Evolutionary conservation across 306 rosid species (phyloP).

Genomic region (Vigna angularis): DNA sequence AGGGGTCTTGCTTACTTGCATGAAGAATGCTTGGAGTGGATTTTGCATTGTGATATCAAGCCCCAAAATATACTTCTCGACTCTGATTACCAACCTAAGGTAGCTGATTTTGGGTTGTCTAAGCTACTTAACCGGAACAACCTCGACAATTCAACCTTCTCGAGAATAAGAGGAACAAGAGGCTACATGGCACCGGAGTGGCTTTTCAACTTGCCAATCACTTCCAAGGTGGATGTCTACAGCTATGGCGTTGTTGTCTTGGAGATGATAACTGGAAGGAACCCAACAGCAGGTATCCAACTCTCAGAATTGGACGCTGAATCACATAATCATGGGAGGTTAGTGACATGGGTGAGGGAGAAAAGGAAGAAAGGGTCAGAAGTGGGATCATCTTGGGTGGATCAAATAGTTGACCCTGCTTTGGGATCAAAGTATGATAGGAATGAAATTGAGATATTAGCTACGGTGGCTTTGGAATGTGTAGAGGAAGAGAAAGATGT

Average conservation of each 20-base stretch:
- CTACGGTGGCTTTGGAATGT: slow-evolving; percentile 42
- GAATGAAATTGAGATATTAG: slow-evolving; percentile 14
- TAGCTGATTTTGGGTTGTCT: slow-evolving; percentile 40
- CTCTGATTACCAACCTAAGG: slow-evolving; percentile 33
- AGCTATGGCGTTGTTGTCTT: slow-evolving; percentile 43
- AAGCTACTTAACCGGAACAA: slow-evolving; percentile 39
- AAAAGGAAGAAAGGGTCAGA: slow-evolving; percentile 17
- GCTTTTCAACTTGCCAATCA: slow-evolving; percentile 36
- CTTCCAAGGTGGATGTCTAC: slow-evolving; percentile 45
- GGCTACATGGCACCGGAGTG: slow-evolving; percentile 58
- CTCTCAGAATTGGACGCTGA: neutral
- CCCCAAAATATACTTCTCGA: slow-evolving; percentile 43
- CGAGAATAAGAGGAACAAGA: slow-evolving; percentile 66
- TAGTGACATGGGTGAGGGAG: slow-evolving; percentile 45
- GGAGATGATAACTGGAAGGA: slow-evolving; percentile 43
- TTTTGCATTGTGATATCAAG: slow-evolving; percentile 59
- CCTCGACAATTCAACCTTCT: slow-evolving; percentile 44
- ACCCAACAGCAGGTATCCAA: slow-evolving; percentile 16
- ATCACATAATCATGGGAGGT: neutral
- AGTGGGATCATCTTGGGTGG: slow-evolving; percentile 40
- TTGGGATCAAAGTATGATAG: slow-evolving; percentile 29
- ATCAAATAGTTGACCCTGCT: slow-evolving; percentile 30
- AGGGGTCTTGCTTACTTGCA: slow-evolving; percentile 61
- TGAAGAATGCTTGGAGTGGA: slow-evolving; percentile 72
- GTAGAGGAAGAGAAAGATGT: slow-evolving; percentile 29